Conservation (phyloP, 805 yeast genomes). For the Candida maesae region DNA sequence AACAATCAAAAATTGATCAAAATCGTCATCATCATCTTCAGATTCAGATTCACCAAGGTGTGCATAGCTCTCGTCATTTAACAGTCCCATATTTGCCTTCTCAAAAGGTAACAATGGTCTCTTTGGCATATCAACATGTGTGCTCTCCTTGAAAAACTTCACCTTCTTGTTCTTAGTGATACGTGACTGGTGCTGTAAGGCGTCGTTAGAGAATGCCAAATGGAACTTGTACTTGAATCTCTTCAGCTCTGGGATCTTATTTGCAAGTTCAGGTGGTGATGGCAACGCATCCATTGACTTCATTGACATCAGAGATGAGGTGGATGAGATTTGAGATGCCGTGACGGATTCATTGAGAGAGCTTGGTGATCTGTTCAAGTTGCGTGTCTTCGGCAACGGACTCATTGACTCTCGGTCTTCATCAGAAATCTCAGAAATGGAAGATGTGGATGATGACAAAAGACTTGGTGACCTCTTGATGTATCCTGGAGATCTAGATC, state of each 20-base stretch:
- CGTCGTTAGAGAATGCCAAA: slow-evolving; percentile 39
- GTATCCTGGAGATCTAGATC: slow-evolving; percentile 12
- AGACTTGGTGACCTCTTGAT: slow-evolving; percentile 11
- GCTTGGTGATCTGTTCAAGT: slow-evolving; percentile 3
- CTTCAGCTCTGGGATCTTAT: slow-evolving; percentile 41
- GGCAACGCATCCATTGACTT: slow-evolving; percentile 28
- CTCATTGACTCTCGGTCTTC: slow-evolving; percentile 14
- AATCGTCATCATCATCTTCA: slow-evolving; percentile 16
- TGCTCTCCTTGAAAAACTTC: slow-evolving; percentile 10
- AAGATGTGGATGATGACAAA: slow-evolving; percentile 18
- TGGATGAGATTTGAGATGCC: slow-evolving; percentile 7
- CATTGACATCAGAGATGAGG: slow-evolving; percentile 3
- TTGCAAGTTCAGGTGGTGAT: slow-evolving; percentile 43
- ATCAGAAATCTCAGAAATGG: slow-evolving; percentile 23
- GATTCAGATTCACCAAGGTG: slow-evolving; percentile 9
- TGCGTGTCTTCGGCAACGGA: slow-evolving; percentile 1
- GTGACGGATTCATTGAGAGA: slow-evolving; percentile 7
- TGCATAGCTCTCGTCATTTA: slow-evolving; percentile 2
- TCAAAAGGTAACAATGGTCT: slow-evolving; percentile 19
- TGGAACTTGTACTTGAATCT: slow-evolving; percentile 47
- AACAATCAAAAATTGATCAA: slow-evolving; percentile 11
- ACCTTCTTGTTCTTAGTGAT: slow-evolving; percentile 24
- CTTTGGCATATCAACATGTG: slow-evolving; percentile 1
- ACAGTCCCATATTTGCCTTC: slow-evolving; percentile 1
- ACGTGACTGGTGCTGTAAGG: slow-evolving; percentile 28